These are phyloP conservation scores for Pichia exigua DNA, from an alignment of 805 yeast genomes.

Conservation along the genomic window DNA sequence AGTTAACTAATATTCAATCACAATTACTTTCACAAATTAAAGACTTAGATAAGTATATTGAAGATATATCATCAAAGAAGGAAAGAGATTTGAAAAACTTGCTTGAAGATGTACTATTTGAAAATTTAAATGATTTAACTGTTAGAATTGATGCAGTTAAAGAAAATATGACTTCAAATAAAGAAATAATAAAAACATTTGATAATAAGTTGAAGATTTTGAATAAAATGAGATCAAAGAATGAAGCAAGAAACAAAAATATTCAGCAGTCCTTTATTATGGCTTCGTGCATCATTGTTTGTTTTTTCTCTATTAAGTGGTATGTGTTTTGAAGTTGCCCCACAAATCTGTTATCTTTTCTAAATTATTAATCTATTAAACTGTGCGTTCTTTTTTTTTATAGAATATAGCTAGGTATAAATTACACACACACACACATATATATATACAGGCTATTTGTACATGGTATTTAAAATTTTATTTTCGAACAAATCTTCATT, in stretches of 20 bases:
- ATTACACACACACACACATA: no score
- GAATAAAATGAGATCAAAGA: constrained; percentile 16
- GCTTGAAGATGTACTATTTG: constrained; percentile 18
- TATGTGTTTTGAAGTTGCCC: not conserved
- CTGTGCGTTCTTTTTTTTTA: not conserved
- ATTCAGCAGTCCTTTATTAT: constrained; percentile 4
- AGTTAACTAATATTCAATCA: constrained; percentile 22
- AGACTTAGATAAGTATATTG: constrained; percentile 24
- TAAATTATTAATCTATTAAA: not conserved
- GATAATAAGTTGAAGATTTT: constrained; percentile 15
- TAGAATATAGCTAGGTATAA: not conserved
- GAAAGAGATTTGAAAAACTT: constrained; percentile 19
- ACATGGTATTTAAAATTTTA: not conserved
- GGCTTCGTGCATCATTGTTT: not conserved
- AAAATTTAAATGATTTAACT: constrained; percentile 23
- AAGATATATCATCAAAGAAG: constrained; percentile 22
- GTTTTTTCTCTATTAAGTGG: not conserved
- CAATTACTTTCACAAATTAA: constrained; percentile 23
- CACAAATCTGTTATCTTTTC: not conserved
- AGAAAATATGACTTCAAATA: constrained; percentile 15
- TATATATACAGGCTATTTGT: not conserved
- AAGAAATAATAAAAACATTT: constrained; percentile 17
- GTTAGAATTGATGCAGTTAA: constrained; percentile 23
- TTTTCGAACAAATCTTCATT: not conserved
- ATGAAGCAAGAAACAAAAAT: constrained; percentile 7